phyloP scores from a whole-genome alignment of 2,329 filamentous ascomycete species.

The Capronia americana region DNA sequence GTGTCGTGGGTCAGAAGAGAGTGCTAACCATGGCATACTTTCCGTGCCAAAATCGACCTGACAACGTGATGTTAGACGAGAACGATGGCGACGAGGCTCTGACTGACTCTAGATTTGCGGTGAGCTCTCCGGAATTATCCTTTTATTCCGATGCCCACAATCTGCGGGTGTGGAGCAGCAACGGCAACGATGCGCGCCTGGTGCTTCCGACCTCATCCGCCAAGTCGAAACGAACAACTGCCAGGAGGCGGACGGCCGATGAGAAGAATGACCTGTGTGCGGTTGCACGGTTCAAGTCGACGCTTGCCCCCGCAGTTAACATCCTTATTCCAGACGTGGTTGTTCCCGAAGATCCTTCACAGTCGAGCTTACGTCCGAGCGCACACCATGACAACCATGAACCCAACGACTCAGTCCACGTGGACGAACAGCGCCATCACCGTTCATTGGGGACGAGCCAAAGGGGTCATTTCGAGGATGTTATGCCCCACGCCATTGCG shows the following conservation, averaged over 20 bases:
- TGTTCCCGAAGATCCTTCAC: background rate
- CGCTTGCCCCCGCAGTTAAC: slow-evolving; percentile 1
- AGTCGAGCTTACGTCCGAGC: background rate
- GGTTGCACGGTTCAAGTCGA: background rate
- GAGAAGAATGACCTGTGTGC: slow-evolving; percentile 4
- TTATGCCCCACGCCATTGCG: background rate
- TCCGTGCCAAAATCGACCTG: slow-evolving; percentile 5
- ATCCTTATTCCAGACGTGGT: background rate
- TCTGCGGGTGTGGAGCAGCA: slow-evolving; percentile 8
- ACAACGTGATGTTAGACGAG: slow-evolving; percentile 4
- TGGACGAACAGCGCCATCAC: slow-evolving; percentile 1
- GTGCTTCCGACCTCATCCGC: slow-evolving; percentile 8
- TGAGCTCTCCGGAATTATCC: background rate
- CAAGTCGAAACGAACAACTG: background rate
- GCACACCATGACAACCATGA: background rate
- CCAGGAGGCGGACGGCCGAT: slow-evolving; percentile 9
- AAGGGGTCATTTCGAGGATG: background rate
- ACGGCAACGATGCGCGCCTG: slow-evolving; percentile 5
- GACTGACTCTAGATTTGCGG: slow-evolving; percentile 7
- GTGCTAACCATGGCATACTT: slow-evolving; percentile 1
- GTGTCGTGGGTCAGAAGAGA: background rate
- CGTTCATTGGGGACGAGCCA: background rate
- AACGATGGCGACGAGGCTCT: slow-evolving; percentile 9
- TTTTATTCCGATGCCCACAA: slow-evolving; percentile 16
- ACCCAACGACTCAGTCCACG: background rate